A percentile compares a stretch with the other conserved stretches of the same genome.
Evolutionary conservation across 2,329 filamentous ascomycete genomes (phyloP).

Genomic region (Neofusicoccum parvum): DNA sequence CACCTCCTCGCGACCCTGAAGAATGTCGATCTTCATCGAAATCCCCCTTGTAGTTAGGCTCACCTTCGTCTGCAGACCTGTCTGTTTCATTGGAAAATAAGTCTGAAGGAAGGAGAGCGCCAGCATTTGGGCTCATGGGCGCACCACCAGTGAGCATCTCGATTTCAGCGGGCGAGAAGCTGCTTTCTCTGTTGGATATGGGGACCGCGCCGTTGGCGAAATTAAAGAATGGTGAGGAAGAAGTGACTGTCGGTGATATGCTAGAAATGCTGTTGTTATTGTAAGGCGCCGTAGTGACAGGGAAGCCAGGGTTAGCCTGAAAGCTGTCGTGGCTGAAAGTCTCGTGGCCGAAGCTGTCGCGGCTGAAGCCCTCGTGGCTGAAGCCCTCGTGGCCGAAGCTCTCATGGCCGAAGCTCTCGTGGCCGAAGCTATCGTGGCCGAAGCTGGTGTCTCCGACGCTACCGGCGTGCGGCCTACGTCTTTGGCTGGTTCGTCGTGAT

Average conservation of each 20-base stretch:
- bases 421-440: too few relatives aligned
- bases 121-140: slow-evolving; percentile 76
- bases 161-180: slow-evolving; percentile 59
- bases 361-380: too few relatives aligned
- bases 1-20: slow-evolving; percentile 28
- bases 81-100: slow-evolving; percentile 67
- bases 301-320: slow-evolving; percentile 38
- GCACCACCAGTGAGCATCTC: slow-evolving; percentile 64
- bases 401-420: too few relatives aligned
- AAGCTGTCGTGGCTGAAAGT: slow-evolving; percentile 31
- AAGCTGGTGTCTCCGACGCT: slow-evolving; percentile 21
- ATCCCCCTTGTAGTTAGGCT: slow-evolving; percentile 32
- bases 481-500: slow-evolving; percentile 44
- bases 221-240: slow-evolving; percentile 56
- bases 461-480: slow-evolving; percentile 35
- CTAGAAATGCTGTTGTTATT: slow-evolving; percentile 47
- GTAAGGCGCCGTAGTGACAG: slow-evolving; percentile 42
- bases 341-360: too few relatives aligned
- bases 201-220: slow-evolving; percentile 62
- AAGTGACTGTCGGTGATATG: slow-evolving; percentile 56
- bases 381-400: too few relatives aligned
- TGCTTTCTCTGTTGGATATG: slow-evolving; percentile 23
- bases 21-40: slow-evolving; percentile 35
- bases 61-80: slow-evolving; percentile 13
- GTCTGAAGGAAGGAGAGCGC: slow-evolving; percentile 71